Conservation (phyloP, 2,329 filamentous ascomycete genomes). For the Fusarium odoratissimum region DNA sequence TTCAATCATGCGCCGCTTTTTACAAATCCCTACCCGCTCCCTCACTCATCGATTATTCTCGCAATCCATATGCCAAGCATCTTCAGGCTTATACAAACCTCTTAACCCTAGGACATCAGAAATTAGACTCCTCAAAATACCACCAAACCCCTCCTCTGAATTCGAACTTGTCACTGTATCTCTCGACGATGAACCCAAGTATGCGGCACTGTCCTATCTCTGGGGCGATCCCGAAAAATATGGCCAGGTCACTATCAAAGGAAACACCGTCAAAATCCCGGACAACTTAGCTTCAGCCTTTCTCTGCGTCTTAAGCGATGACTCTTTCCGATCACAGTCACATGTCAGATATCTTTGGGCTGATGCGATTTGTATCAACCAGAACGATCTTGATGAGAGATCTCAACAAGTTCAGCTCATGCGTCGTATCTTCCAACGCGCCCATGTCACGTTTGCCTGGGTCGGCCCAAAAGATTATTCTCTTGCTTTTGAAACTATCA, state of each 20-base stretch:
- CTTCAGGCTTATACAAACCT: conserved; percentile 8
- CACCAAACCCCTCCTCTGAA: not conserved
- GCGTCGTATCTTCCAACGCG: not conserved
- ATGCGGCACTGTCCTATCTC: conserved; percentile 16
- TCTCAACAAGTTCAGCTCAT: conserved; percentile 18
- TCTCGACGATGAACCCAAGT: conserved; percentile 5
- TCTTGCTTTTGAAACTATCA: not conserved
- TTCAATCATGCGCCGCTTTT: not conserved
- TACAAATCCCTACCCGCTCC: not conserved
- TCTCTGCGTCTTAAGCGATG: not conserved
- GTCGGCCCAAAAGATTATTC: conserved; percentile 3
- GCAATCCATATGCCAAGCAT: not conserved
- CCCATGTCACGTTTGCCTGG: conserved; percentile 3
- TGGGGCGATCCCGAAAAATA: not conserved
- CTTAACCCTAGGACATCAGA: not conserved
- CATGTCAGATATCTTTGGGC: not conserved
- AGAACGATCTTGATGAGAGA: conserved; percentile 2
- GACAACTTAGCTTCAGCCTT: conserved; percentile 12
- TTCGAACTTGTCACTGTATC: conserved; percentile 8
- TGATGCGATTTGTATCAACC: conserved; percentile 9
- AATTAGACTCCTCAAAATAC: conserved; percentile 6
- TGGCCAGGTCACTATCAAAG: conserved; percentile 2
- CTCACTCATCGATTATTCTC: not conserved
- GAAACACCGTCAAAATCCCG: not conserved
- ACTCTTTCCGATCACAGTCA: not conserved